These are phyloP conservation scores for Aspergillus texensis DNA, from an alignment of 2,329 filamentous ascomycete genomes.

Conservation along the genomic window DNA sequence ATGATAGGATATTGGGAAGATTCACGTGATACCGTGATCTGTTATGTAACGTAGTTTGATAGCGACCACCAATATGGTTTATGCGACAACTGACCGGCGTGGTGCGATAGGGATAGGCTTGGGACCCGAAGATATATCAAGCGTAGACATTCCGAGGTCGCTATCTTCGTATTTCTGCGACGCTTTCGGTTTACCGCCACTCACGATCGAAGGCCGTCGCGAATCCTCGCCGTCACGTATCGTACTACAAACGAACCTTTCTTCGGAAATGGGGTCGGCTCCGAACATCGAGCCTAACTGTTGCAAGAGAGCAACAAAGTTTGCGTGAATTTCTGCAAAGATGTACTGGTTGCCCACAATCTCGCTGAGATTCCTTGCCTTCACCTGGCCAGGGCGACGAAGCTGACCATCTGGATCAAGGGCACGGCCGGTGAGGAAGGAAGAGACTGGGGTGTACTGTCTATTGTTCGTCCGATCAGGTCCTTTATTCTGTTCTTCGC, in stretches of 20 bases:
- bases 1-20: background rate
- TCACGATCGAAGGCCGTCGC: constrained; percentile 29
- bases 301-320: constrained; percentile 55
- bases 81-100: constrained; percentile 41
- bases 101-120: constrained; percentile 43
- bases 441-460: constrained; percentile 59
- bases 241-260: constrained; percentile 45
- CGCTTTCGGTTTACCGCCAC: constrained; percentile 18
- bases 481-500: constrained; percentile 40
- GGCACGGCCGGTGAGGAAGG: constrained; percentile 59
- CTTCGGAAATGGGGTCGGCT: constrained; percentile 45
- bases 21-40: background rate
- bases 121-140: constrained; percentile 38
- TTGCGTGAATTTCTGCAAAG: constrained; percentile 59
- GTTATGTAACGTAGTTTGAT: background rate
- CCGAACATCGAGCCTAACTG: constrained; percentile 51
- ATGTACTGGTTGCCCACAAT: constrained; percentile 62
- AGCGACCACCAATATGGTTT: constrained; percentile 11
- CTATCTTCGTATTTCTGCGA: constrained; percentile 29
- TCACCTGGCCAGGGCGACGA: constrained; percentile 55
- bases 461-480: constrained; percentile 32
- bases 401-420: constrained; percentile 60
- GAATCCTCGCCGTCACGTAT: constrained; percentile 33
- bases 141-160: constrained; percentile 36
- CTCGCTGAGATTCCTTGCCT: constrained; percentile 59